Percentiles rank a stretch among this genome's conserved stretches.
Conservation (phyloP, 768 basidiomycete genomes). For the Sistotremastrum niveocremeum region DNA sequence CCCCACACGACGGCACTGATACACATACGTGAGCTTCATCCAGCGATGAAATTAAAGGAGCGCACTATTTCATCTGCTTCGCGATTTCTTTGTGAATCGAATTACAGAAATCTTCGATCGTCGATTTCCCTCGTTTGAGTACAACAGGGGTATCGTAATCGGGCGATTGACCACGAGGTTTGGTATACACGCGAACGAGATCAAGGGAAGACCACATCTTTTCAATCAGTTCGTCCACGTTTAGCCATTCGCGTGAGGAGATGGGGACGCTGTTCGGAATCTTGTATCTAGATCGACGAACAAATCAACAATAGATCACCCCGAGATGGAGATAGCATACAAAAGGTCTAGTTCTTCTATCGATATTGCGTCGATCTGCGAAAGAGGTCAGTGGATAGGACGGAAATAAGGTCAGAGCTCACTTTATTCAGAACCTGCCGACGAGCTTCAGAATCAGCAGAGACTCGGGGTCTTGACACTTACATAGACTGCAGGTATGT, state of each 20-base stretch:
- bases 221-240: slow-evolving; percentile 87
- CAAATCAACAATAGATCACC: neutral
- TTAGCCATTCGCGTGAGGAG: slow-evolving; percentile 89
- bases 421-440: slow-evolving; percentile 75
- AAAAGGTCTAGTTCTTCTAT: slow-evolving; percentile 94
- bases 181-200: slow-evolving; percentile 92
- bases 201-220: slow-evolving; percentile 90
- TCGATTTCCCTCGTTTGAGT: slow-evolving; percentile 44
- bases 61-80: slow-evolving; percentile 94
- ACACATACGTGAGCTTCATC: neutral
- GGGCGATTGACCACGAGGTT: slow-evolving; percentile 80
- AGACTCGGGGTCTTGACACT: slow-evolving; percentile 19
- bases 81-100: slow-evolving; percentile 95
- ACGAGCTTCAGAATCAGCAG: neutral
- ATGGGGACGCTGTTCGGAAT: slow-evolving; percentile 94
- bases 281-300: slow-evolving; percentile 45
- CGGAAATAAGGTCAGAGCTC: neutral
- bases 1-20: slow-evolving; percentile 87
- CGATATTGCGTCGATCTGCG: slow-evolving; percentile 91
- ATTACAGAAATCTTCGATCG: slow-evolving; percentile 84
- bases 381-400: slow-evolving; percentile 4
- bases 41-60: slow-evolving; percentile 2
- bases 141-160: slow-evolving; percentile 91
- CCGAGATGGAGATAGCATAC: slow-evolving; percentile 25
- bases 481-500: slow-evolving; percentile 86